Conservation (phyloP, 2,329 filamentous ascomycete species). For the Aplosporella prunicola region DNA sequence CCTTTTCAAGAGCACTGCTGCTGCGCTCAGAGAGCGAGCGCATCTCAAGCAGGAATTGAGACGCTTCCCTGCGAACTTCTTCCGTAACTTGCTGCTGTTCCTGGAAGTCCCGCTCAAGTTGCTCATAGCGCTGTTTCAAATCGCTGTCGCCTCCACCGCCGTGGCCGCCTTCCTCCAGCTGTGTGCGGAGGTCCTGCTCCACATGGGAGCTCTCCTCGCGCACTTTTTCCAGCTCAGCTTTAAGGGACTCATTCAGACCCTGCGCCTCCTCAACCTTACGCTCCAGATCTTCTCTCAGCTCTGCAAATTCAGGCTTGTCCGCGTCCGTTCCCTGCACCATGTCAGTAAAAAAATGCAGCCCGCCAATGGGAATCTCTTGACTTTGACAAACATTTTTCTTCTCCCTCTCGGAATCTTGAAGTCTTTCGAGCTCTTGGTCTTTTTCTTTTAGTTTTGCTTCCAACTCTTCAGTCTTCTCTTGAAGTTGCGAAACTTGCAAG, state of each 20-base stretch:
- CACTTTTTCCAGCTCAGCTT: slow-evolving; percentile 67
- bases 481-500: slow-evolving; percentile 62
- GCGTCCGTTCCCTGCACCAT: slow-evolving; percentile 37
- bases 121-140: slow-evolving; percentile 30
- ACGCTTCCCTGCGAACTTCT: slow-evolving; percentile 75
- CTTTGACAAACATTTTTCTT: slow-evolving; percentile 33
- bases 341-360: slow-evolving; percentile 5
- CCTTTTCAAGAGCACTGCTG: slow-evolving; percentile 67
- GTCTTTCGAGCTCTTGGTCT: slow-evolving; percentile 56
- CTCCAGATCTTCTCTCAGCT: slow-evolving; percentile 59
- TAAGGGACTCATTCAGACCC: slow-evolving; percentile 63
- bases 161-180: slow-evolving; percentile 45
- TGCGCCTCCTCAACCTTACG: slow-evolving; percentile 55
- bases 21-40: slow-evolving; percentile 72
- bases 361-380: background rate
- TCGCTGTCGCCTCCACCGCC: slow-evolving; percentile 19
- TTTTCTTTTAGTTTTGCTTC: slow-evolving; percentile 61
- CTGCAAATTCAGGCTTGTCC: slow-evolving; percentile 63
- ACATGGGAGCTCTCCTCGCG: slow-evolving; percentile 57
- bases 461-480: slow-evolving; percentile 62
- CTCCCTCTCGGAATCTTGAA: slow-evolving; percentile 50
- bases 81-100: slow-evolving; percentile 78
- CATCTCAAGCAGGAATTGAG: slow-evolving; percentile 83
- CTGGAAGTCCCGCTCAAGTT: slow-evolving; percentile 51
- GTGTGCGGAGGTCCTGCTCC: slow-evolving; percentile 52